Evolutionary conservation across 108 stramenopile species (phyloP).

Genomic region (Nitzschia sp.): DNA sequence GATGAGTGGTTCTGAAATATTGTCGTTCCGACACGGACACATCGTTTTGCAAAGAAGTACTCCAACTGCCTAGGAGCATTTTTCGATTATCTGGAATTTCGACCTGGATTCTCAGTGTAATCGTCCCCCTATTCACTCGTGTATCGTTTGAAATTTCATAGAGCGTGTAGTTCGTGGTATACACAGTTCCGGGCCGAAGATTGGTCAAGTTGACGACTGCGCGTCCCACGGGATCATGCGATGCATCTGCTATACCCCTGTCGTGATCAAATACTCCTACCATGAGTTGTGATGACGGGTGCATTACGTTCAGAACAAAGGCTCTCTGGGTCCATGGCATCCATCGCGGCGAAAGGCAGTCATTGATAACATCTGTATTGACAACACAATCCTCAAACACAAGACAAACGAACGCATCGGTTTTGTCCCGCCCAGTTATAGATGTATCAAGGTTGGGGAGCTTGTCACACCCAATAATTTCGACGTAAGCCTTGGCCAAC

Average conservation of each 20-base stretch:
- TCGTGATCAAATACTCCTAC: constrained; percentile 17
- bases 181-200: constrained; percentile 13
- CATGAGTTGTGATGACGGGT: constrained; percentile 16
- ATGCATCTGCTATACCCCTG: constrained; percentile 1
- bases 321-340: constrained; percentile 77
- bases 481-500: constrained; percentile 59
- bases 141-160: constrained; percentile 1
- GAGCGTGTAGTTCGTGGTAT: constrained; percentile 14
- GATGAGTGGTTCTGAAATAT: constrained; percentile 6
- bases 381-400: constrained; percentile 72
- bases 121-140: constrained; percentile 8
- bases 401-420: constrained; percentile 60
- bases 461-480: constrained; percentile 62
- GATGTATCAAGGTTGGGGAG: constrained; percentile 56
- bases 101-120: constrained; percentile 21
- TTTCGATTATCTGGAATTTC: constrained; percentile 13
- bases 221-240: constrained; percentile 28
- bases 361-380: constrained; percentile 70
- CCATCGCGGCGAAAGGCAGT: constrained; percentile 69
- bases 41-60: constrained; percentile 3
- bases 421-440: constrained; percentile 55
- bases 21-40: constrained; percentile 6
- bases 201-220: constrained; percentile 26
- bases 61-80: constrained; percentile 5
- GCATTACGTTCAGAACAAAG: constrained; percentile 60